phyloP scores from a whole-genome alignment of 2,329 filamentous ascomycete genomes.

The Penicillium sp. region DNA sequence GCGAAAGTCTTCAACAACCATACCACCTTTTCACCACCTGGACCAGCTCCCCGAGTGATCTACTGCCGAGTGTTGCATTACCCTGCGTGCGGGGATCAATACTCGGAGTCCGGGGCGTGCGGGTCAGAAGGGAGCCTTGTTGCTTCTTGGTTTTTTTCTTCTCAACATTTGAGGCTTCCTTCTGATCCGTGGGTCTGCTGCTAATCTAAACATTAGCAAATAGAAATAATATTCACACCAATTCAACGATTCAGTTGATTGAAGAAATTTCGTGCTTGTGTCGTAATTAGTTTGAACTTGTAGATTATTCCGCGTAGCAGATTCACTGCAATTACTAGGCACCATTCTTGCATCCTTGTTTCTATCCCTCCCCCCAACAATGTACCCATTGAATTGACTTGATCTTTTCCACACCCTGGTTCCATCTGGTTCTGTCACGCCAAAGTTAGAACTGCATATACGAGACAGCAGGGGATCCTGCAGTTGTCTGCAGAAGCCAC shows the following conservation, averaged over 20 bases:
- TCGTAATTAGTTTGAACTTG: not conserved
- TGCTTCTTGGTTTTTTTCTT: constrained; percentile 7
- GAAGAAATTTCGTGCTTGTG: no score
- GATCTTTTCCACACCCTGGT: not conserved
- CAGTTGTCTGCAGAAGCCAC: not conserved
- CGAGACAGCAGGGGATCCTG: not conserved
- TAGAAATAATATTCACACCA: constrained; percentile 30
- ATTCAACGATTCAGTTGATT: constrained; percentile 15
- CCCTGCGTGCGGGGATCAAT: constrained; percentile 7
- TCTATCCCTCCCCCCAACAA: not conserved
- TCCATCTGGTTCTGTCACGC: not conserved
- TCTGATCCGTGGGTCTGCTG: constrained; percentile 26
- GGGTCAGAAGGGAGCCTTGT: constrained; percentile 13
- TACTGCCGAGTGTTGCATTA: constrained; percentile 10
- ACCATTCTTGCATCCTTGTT: no score
- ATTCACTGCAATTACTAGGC: not conserved
- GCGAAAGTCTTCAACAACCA: constrained; percentile 48
- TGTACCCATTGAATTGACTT: not conserved
- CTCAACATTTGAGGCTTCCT: constrained; percentile 8
- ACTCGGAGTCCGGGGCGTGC: constrained; percentile 1
- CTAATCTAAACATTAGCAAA: constrained; percentile 47
- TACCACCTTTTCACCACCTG: constrained; percentile 29
- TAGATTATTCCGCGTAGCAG: not conserved
- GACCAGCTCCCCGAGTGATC: constrained; percentile 21
- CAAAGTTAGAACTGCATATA: not conserved